phyloP scores from a whole-genome alignment of 371 early-diverging fungal species.

The Mortierella sp. region DNA sequence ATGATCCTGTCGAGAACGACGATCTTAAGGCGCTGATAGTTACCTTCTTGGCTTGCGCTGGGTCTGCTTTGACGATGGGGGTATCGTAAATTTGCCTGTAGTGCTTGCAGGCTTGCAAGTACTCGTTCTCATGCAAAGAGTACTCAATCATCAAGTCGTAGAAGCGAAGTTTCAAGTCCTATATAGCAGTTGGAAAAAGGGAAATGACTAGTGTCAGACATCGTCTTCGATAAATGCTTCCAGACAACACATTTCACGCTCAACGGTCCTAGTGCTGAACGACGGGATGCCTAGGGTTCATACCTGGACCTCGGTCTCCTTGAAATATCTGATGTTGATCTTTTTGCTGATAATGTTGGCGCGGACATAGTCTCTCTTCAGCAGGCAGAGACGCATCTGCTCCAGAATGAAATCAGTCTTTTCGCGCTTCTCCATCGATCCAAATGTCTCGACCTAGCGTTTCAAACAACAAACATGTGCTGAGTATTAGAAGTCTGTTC shows the following conservation, averaged over 20 bases:
- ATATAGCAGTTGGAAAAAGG: not conserved
- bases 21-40: not conserved
- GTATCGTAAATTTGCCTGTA: conserved; percentile 93
- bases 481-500: not conserved
- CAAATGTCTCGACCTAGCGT: conserved; percentile 94
- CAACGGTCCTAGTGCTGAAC: not conserved
- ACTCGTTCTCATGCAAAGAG: conserved; percentile 92
- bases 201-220: not conserved
- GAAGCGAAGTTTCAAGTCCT: conserved; percentile 96
- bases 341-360: conserved; percentile 95
- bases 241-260: too few species aligned
- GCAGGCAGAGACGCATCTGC: conserved; percentile 96
- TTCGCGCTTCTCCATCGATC: conserved; percentile 97
- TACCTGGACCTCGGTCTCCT: conserved; percentile 85
- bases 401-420: conserved; percentile 98
- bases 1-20: too few species aligned
- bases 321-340: conserved; percentile 94
- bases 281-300: not conserved
- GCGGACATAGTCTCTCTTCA: conserved; percentile 92
- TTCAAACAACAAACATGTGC: not conserved
- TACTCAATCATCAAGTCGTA: conserved; percentile 96
- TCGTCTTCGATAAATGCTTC: not conserved
- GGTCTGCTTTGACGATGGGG: conserved; percentile 82
- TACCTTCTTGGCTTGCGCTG: conserved; percentile 83
- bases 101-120: conserved; percentile 91